Percentiles rank a stretch among this genome's conserved stretches.
Evolutionary conservation across 371 early-diverging fungal species (phyloP).

Genomic region (Zopfochytrium polystomum): DNA sequence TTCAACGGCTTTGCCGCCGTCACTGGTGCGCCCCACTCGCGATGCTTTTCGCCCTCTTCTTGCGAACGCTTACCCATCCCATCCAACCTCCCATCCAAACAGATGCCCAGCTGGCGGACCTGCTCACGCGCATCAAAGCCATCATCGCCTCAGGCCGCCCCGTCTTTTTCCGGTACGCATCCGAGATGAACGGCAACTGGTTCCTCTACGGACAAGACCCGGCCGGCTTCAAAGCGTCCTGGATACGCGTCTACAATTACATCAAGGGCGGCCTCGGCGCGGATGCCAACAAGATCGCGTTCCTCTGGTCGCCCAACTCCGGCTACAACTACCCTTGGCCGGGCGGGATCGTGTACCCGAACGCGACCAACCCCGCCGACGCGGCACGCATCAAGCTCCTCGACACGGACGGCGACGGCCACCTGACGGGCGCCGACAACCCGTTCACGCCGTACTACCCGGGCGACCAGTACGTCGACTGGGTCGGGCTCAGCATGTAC

Average conservation of each 20-base stretch:
- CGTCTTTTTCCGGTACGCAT: conserved; percentile 28
- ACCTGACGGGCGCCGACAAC: conserved; percentile 27
- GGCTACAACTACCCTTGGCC: conserved; percentile 13
- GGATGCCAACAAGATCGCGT: conserved; percentile 24
- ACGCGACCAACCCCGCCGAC: background rate
- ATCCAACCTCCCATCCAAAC: too few species aligned
- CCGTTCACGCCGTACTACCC: conserved; percentile 42
- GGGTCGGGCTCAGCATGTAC: conserved; percentile 38
- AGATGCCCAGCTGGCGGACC: conserved; percentile 23
- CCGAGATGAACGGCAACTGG: too few species aligned
- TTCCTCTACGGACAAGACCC: conserved; percentile 12
- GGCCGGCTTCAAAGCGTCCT: conserved; percentile 15
- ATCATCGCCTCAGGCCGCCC: conserved; percentile 17
- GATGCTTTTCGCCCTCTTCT: background rate
- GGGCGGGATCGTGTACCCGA: conserved; percentile 1
- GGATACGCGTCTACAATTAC: conserved; percentile 12
- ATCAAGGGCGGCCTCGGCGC: conserved; percentile 9
- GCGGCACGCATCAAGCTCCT: conserved; percentile 14
- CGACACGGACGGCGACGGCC: conserved; percentile 43
- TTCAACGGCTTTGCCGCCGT: conserved; percentile 27
- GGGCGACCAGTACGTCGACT: conserved; percentile 46
- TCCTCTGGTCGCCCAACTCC: conserved; percentile 42
- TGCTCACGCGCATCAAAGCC: conserved; percentile 13
- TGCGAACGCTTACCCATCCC: background rate
- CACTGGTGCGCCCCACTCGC: conserved; percentile 17